Base-by-base conservation (phyloP, 371 early-diverging fungal genomes). In the Capillidium heterosporum region DNA sequence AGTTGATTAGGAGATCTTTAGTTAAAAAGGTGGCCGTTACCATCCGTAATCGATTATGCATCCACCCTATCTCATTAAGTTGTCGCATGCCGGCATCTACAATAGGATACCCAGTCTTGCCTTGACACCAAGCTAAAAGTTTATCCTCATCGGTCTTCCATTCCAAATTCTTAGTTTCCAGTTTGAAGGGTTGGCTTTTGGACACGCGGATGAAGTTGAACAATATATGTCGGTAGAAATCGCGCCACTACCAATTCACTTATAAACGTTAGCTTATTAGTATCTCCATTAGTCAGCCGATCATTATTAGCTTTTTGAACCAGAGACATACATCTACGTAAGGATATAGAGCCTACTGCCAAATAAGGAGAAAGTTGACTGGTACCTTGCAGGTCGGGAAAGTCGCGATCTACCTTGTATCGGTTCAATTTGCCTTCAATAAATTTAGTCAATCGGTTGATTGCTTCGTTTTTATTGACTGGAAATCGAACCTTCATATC, bases 41-140 rank as follows among this genome's bases (percentile, higher is more conserved):
- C 81, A 82, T 81, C 11, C 85, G 67, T 19, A 72, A 55, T 3
- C 82, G 69, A 59, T 84, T 81, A 61, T 78, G 78, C 79, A 84
- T 76, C 71, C 74, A 78, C 17, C 81, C 80, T 0, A 63, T 67
- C 1, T 41, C 56, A 19, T 63, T 61, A 23, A 84, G 61, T 59
- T 81, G 75, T 21, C 72, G 63, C 74, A 78, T 75, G 0, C 67
- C 80, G n/a, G 85, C 81, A 65, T 82, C 82, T 5, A 81, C 82
- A 43, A 84, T 73, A 3, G 82, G 82, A 63, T 69, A 84, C 4
- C 85, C 82, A 0, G 81, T 82, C 58, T 65, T 66, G 2, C 82
- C 82, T 32, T 73, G 62, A 32, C 72, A 69, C 85, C 82, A 84
- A 21, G 57, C 56, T 24, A 64, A 32, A 58, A 80, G 75, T 1